Base-by-base conservation (phyloP, 2,329 filamentous ascomycete species). In the Cladosporium sp. region DNA sequence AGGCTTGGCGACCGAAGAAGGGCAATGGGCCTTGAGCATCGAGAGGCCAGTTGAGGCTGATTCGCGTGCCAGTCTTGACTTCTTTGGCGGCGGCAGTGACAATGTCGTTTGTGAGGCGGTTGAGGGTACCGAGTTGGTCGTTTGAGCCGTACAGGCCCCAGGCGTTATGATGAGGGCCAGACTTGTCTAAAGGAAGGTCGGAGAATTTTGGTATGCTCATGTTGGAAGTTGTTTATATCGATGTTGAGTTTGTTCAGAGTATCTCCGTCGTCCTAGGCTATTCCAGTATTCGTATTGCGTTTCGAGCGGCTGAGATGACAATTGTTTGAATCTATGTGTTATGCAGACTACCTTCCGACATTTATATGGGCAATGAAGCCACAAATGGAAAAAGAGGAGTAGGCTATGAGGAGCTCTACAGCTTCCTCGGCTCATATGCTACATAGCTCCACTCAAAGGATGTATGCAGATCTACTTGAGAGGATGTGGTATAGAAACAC, bases 41-140 rank as follows among this genome's bases (percentile, higher is more conserved):
- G 4, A 87, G 74, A 0, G 82, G 77, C 76, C 83, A 83, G 71
- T 87, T 83, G 19, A 86, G 76, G 1, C 81, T 83, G 52, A 87
- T 74, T 28, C 80, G 80, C 28, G 71, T 74, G 37, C 85, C 84
- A 6, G 80, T 82, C 60, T 75, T 72, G 60, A 87, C 84, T 67
- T 73, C 74, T 58, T 71, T 72, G 20, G 81, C 78, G 15, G 67
- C 58, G 20, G 54, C 19, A 6, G 61, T 75, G 12, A 58, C 56
- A 22, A 54, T 71, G 56, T 78, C 73, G 52, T 83, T 75, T 0
- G 81, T 85, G 13, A 87, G 75, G 25, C 83, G 77, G 67, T 87
- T 87, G 19, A 87, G 68, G 22, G 80, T 82, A 9, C 84, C 85
- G 2, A 87, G 74, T 69, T 84, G 74, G 66, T 86, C 84, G 54